Evolutionary conservation across 225 moss, liverwort and hornwort species (phyloP).

Genomic region (Climacium dendroides): DNA sequence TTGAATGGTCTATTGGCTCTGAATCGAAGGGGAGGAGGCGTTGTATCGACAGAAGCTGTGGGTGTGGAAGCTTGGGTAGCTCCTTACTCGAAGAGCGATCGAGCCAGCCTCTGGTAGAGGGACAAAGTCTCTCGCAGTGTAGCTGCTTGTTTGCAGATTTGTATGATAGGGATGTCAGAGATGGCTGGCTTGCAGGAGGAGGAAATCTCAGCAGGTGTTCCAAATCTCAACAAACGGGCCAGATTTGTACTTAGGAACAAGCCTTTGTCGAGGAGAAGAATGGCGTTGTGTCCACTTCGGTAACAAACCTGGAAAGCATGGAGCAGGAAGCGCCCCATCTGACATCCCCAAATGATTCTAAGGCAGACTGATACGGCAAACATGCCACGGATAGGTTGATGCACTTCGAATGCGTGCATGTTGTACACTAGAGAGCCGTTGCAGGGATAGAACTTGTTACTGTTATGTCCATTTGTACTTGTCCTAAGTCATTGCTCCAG

Average conservation of each 20-base stretch:
- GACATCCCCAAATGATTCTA: too few species aligned
- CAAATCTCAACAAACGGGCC: background rate
- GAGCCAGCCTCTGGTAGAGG: background rate
- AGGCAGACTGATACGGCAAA: background rate
- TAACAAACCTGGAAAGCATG: background rate
- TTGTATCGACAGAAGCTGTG: background rate
- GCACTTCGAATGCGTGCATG: conserved; percentile 1
- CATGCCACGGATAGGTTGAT: background rate
- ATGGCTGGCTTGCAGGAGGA: background rate
- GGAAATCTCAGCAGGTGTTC: background rate
- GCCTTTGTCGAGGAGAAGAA: background rate
- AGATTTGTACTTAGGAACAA: background rate
- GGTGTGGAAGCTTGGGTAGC: background rate
- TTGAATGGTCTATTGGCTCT: background rate
- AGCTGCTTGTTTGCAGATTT: background rate
- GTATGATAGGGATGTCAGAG: background rate
- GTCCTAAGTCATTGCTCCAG: background rate
- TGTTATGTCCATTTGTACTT: background rate
- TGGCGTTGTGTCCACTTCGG: background rate
- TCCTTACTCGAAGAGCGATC: background rate
- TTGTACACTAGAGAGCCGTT: background rate
- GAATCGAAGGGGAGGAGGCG: background rate
- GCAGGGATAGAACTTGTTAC: background rate
- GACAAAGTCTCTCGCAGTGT: background rate
- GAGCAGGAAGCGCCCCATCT: background rate